Base-by-base conservation (phyloP, 129 eudicot species). In the Centaurea solstitialis region DNA sequence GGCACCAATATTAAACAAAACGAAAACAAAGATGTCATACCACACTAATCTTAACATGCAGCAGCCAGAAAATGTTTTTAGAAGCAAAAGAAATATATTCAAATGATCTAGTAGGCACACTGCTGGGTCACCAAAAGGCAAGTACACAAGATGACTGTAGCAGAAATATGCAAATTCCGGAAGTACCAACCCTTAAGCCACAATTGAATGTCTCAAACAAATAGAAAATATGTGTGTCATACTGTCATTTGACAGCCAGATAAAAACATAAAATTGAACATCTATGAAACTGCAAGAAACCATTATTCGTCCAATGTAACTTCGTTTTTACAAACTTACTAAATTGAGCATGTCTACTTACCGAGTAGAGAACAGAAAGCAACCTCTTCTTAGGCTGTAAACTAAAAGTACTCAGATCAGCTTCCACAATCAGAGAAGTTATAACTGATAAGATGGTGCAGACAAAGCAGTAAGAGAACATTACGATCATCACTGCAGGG, bases 391-490 rank as follows among this genome's bases (percentile, higher is more conserved):
- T 85, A 37, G 98, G 90, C 17, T 76, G 84, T 85, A 94, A 72
- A 61, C 83, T 79, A 88, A 93, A 94, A 79, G 88, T 65, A 81
- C 88, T 90, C 13, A 81, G 26, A 79, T 90, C 93, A 73, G 78
- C 61, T 73, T 83, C 96, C 18, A 77, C 74, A 33, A 92, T 78
- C 65, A 91, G 75, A 76, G 93, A 87, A 69, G 86, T 67, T 5
- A 77, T 12, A 9, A 89, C 89, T 1, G 96, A 90, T 75, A 90
- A 77, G 72, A 94, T 79, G 78, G 93, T 83, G 72, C 88, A 90
- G 76, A 92, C 77, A 43, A 85, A 87, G 90, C 96, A 90, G 76
- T 90, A 90, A 17, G 80, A 80, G 77, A 90, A 87, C 79, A 89
- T 88, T 24, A 88, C 79, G 43, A 71, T 83, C 77, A 94, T 82